These are phyloP conservation scores for Penicillium freii DNA, from an alignment of 2,329 filamentous ascomycete species.

Conservation along the genomic window DNA sequence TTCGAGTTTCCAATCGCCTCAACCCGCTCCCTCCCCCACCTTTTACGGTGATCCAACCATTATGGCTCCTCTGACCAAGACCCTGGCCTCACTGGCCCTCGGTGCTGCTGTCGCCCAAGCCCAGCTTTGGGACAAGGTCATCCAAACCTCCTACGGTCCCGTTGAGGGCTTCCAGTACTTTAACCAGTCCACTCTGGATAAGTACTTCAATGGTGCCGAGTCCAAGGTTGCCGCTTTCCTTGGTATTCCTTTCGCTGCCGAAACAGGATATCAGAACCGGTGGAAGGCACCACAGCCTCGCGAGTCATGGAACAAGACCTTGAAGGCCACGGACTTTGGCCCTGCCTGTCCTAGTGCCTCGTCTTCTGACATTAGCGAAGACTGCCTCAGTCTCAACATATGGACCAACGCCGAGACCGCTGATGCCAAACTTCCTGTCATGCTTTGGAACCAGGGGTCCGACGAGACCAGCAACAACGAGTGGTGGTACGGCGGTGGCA, in stretches of 20 bases:
- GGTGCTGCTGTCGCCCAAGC: conserved; percentile 15
- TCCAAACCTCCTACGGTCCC: conserved; percentile 19
- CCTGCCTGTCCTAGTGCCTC: conserved; percentile 18
- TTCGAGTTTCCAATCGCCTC: background rate
- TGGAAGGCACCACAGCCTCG: conserved; percentile 26
- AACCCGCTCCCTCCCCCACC: no score
- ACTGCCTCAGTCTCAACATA: conserved; percentile 36
- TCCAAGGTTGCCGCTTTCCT: conserved; percentile 23
- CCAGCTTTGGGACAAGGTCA: conserved; percentile 22
- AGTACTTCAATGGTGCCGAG: conserved; percentile 22
- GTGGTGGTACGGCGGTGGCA: conserved; percentile 30
- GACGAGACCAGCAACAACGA: conserved; percentile 27
- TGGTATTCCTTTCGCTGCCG: conserved; percentile 27
- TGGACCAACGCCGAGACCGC: conserved; percentile 27
- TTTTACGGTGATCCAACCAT: background rate
- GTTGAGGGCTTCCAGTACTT: conserved; percentile 25
- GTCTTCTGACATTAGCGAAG: conserved; percentile 25
- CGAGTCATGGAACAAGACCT: conserved; percentile 21
- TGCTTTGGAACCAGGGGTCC: conserved; percentile 32
- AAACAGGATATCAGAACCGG: conserved; percentile 26
- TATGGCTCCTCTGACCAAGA: conserved; percentile 13
- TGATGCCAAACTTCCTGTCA: conserved; percentile 27
- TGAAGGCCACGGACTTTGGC: conserved; percentile 19
- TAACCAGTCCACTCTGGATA: conserved; percentile 20
- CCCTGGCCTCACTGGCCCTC: conserved; percentile 9